These are phyloP conservation scores for Colletotrichum scovillei DNA, from an alignment of 2,329 filamentous ascomycete genomes.

Conservation along the genomic window DNA sequence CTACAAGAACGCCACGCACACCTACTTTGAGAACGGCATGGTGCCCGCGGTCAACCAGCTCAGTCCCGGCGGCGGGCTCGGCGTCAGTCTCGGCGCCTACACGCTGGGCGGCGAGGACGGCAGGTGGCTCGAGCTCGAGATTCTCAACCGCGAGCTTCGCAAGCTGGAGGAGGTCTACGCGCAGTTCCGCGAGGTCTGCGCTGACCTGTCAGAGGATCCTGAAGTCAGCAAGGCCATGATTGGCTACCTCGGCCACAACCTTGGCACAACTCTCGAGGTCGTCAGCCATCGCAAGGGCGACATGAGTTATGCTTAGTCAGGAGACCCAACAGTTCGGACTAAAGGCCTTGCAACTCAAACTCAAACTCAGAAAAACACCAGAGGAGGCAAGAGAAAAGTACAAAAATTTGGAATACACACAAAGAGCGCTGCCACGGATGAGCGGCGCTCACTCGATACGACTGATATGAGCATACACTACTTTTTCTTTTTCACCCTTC, in stretches of 20 bases:
- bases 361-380: background rate
- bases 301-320: conserved; percentile 41
- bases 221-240: conserved; percentile 59
- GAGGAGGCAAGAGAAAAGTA: background rate
- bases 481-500: background rate
- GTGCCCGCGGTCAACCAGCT: conserved; percentile 32
- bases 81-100: conserved; percentile 57
- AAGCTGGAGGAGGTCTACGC: conserved; percentile 60
- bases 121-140: conserved; percentile 59
- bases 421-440: background rate
- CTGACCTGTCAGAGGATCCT: conserved; percentile 51
- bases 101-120: conserved; percentile 58
- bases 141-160: conserved; percentile 58
- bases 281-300: conserved; percentile 51
- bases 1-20: conserved; percentile 55
- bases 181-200: conserved; percentile 55
- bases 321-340: background rate
- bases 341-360: background rate
- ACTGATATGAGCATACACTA: conserved; percentile 31
- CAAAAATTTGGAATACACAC: background rate
- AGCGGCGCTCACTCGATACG: conserved; percentile 9
- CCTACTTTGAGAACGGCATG: conserved; percentile 49
- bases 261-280: conserved; percentile 56
- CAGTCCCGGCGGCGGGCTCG: conserved; percentile 41
- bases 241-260: conserved; percentile 55